Evolutionary conservation across 371 early-diverging fungal genomes (phyloP).

Genomic region (Apophysomyces variabilis): DNA sequence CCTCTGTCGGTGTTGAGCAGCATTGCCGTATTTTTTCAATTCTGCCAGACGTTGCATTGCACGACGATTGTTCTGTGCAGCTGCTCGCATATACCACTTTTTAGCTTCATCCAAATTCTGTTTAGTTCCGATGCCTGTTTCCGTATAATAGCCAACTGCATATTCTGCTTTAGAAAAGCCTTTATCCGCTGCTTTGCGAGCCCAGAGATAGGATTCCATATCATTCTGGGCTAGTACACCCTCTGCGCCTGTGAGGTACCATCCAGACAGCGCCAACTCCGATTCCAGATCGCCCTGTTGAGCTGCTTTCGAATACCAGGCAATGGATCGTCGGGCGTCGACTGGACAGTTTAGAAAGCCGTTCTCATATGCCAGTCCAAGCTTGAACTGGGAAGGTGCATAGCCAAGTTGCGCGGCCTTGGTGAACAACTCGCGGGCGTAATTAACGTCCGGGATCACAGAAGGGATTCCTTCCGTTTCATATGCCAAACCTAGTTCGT

Average conservation of each 20-base stretch:
- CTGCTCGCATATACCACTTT: conserved; percentile 74
- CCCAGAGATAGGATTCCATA: conserved; percentile 83
- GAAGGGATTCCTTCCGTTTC: conserved; percentile 68
- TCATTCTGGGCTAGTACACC: conserved; percentile 72
- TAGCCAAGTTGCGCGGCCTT: conserved; percentile 93
- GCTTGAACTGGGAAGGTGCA: conserved; percentile 88
- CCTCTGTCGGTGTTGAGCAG: conserved; percentile 19
- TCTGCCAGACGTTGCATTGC: conserved; percentile 71
- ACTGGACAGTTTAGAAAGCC: conserved; percentile 83
- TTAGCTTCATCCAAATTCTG: conserved; percentile 70
- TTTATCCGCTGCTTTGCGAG: conserved; percentile 76
- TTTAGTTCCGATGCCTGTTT: conserved; percentile 78
- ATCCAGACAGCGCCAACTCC: conserved; percentile 83
- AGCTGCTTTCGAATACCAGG: conserved; percentile 95
- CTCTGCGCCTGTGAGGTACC: conserved; percentile 78
- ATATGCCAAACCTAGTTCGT: conserved; percentile 86
- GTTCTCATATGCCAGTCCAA: conserved; percentile 94
- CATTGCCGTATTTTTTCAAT: conserved; percentile 56
- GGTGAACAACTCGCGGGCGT: conserved; percentile 86
- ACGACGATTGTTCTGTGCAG: conserved; percentile 70
- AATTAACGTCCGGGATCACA: conserved; percentile 80
- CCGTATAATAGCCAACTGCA: conserved; percentile 83
- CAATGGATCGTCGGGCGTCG: conserved; percentile 87
- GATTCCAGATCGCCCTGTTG: conserved; percentile 82
- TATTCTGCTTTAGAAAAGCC: conserved; percentile 82